Evolutionary conservation across 192 early-diverging fungal genomes (phyloP).

Genomic region (Podila clonocystis): DNA sequence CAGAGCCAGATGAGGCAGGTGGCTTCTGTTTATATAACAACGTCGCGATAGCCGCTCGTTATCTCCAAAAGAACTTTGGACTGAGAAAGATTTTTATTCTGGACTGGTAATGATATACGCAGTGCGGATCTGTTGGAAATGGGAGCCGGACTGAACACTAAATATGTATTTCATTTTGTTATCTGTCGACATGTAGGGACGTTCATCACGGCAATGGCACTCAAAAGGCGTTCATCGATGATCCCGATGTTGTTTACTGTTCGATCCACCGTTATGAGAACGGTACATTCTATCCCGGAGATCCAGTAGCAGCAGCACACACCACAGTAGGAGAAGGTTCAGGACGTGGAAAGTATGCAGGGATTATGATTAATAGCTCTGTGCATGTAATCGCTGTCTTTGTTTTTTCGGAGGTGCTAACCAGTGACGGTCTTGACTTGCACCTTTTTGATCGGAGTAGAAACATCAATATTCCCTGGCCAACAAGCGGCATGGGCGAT

Average conservation of each 20-base stretch:
- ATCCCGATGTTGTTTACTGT: slow-evolving; percentile 84
- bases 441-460: slow-evolving; percentile 27
- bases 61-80: slow-evolving; percentile 59
- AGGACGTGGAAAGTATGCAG: slow-evolving; percentile 68
- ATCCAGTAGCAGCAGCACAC: slow-evolving; percentile 62
- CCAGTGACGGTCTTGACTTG: no score
- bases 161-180: background rate
- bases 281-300: slow-evolving; percentile 81
- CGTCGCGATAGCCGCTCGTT: slow-evolving; percentile 83
- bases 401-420: no score
- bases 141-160: background rate
- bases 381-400: background rate
- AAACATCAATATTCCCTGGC: slow-evolving; percentile 94
- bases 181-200: slow-evolving; percentile 63
- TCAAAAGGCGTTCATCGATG: slow-evolving; percentile 81
- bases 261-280: slow-evolving; percentile 90
- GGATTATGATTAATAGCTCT: no score
- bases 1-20: slow-evolving; percentile 76
- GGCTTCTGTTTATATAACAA: slow-evolving; percentile 95
- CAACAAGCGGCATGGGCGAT: slow-evolving; percentile 75
- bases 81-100: slow-evolving; percentile 78
- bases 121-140: no score
- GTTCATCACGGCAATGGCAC: slow-evolving; percentile 97
- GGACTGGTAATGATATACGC: slow-evolving; percentile 71
- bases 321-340: slow-evolving; percentile 61